A percentile compares a stretch with the other conserved stretches of the same genome.
These are phyloP conservation scores for Globisporangium orthogonon DNA, from an alignment of 352 stramenopile species.

Conservation along the genomic window DNA sequence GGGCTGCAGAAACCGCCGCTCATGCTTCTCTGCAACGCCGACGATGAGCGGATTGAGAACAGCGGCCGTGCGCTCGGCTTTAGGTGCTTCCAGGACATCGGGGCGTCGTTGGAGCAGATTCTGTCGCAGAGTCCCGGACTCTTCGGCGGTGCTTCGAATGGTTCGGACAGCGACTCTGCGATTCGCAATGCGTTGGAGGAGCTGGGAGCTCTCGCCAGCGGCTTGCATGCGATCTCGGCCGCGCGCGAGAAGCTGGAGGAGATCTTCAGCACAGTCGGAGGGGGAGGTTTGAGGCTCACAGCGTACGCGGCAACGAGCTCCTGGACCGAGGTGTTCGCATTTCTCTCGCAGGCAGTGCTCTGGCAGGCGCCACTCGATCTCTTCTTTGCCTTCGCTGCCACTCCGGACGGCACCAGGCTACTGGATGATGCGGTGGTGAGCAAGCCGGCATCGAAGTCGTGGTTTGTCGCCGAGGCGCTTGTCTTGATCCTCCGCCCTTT, in stretches of 20 bases:
- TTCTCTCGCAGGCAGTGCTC: conserved; percentile 15
- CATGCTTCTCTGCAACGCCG: conserved; percentile 13
- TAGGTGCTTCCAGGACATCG: conserved; percentile 17
- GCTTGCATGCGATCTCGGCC: background rate
- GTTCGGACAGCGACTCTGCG: background rate
- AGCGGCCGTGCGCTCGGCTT: background rate
- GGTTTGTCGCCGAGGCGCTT: conserved; percentile 34
- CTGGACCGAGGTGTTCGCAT: conserved; percentile 21
- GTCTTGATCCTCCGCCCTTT: conserved; percentile 33
- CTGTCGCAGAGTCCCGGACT: conserved; percentile 3
- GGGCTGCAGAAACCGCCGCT: conserved; percentile 16
- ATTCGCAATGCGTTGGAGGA: background rate
- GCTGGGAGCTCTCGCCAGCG: background rate
- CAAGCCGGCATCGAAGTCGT: conserved; percentile 14
- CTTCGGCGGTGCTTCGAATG: background rate
- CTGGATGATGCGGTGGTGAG: conserved; percentile 1
- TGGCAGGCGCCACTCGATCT: conserved; percentile 18
- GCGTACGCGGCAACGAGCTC: background rate
- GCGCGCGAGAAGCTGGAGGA: conserved; percentile 4
- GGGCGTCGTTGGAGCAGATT: conserved; percentile 9
- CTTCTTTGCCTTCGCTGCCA: conserved; percentile 11
- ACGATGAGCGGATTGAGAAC: conserved; percentile 6
- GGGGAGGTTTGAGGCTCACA: background rate
- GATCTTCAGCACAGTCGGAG: conserved; percentile 8
- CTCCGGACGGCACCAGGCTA: conserved; percentile 2